Evolutionary conservation across 1,284 basidiomycete genomes (phyloP).

Genomic region (Naganishia sp.): DNA sequence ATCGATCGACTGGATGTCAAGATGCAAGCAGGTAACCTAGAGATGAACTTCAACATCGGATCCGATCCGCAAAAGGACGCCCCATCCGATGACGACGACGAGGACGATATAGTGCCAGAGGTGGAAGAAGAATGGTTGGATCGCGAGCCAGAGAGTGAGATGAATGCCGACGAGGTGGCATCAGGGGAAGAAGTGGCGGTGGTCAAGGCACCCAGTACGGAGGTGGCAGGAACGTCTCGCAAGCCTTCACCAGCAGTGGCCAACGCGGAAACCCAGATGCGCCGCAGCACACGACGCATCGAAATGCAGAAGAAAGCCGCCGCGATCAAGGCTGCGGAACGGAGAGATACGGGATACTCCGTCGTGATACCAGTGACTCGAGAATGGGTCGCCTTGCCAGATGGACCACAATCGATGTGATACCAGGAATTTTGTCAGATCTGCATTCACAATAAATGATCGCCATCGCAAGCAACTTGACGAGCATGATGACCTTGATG

Average conservation of each 20-base stretch:
- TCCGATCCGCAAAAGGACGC: background rate
- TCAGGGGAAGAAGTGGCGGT: background rate
- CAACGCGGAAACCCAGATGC: conserved; percentile 3
- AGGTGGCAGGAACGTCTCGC: background rate
- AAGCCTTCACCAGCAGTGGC: background rate
- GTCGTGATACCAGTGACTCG: conserved; percentile 16
- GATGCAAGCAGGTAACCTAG: conserved; percentile 26
- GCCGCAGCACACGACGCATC: conserved; percentile 8
- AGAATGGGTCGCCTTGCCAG: conserved; percentile 11
- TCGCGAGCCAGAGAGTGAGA: conserved; percentile 9
- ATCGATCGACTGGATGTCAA: conserved; percentile 23
- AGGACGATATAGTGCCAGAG: conserved; percentile 2
- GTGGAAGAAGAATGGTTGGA: conserved; percentile 13
- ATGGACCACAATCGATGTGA: conserved; percentile 16
- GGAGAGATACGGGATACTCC: conserved; percentile 15
- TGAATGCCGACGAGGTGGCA: background rate
- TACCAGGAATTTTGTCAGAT: background rate
- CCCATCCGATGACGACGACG: background rate
- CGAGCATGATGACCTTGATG: too few species aligned
- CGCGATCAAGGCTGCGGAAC: background rate
- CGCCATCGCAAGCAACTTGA: background rate
- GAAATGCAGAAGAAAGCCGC: background rate
- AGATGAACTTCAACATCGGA: conserved; percentile 7
- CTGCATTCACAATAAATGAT: too few species aligned
- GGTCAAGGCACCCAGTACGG: background rate